Evolutionary conservation across 164 flowering plant genomes (phyloP).

Genomic region (Kingdonia uniflora): DNA sequence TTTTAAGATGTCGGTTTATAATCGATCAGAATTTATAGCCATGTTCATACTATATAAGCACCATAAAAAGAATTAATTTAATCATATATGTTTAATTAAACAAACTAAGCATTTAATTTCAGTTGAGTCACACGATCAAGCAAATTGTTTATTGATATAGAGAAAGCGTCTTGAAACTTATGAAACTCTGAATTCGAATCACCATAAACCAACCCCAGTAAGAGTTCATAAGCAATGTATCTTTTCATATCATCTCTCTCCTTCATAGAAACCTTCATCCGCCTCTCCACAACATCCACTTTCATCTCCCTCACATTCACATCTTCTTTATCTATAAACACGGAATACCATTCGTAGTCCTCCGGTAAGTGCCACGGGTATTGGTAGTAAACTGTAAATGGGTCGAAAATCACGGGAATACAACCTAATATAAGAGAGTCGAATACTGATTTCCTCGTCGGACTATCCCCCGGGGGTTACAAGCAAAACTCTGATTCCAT

Average conservation of each 20-base stretch:
- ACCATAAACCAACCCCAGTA: slow-evolving; percentile 70
- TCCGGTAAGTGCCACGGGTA: no score
- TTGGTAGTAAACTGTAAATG: no score
- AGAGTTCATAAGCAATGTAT: slow-evolving; percentile 50
- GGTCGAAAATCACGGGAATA: no score
- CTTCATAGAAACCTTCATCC: slow-evolving; percentile 27
- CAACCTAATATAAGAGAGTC: slow-evolving; percentile 79
- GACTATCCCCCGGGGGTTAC: no score
- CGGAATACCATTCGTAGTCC: slow-evolving; percentile 48
- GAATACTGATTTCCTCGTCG: slow-evolving; percentile 21
- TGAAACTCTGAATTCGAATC: slow-evolving; percentile 31
- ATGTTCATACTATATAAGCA: no score
- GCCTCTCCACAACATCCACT: slow-evolving; percentile 48
- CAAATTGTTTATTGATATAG: slow-evolving; percentile 42
- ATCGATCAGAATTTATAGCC: no score
- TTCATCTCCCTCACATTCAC: slow-evolving; percentile 39
- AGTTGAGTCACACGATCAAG: slow-evolving; percentile 32
- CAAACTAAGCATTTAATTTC: background rate
- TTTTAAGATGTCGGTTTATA: no score
- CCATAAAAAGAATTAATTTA: no score
- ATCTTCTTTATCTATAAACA: slow-evolving; percentile 52
- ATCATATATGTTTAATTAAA: no score
- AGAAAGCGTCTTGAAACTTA: slow-evolving; percentile 62
- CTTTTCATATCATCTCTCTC: slow-evolving; percentile 69
- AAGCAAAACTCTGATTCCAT: slow-evolving; percentile 24